A percentile compares a stretch with the other conserved stretches of the same genome.
Conservation (phyloP, 1,139 yeast species). For the Yamadazyma membranifaciens region DNA sequence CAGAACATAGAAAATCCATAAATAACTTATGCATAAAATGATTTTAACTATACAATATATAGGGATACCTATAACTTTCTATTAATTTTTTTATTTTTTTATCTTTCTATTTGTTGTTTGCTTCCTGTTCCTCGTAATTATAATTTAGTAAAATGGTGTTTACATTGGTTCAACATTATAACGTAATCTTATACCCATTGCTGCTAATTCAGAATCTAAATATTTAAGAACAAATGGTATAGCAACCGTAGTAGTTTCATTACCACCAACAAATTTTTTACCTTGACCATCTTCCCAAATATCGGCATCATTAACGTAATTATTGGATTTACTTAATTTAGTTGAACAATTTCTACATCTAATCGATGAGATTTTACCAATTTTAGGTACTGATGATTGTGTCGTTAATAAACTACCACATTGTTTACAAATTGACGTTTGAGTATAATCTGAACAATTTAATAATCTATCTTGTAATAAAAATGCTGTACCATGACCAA, state of each 20-base stretch:
- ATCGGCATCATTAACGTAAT: constrained; percentile 66
- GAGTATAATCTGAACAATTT: constrained; percentile 95
- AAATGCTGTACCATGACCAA: constrained; percentile 99
- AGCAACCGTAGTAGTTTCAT: constrained; percentile 88
- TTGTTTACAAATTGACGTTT: constrained; percentile 81
- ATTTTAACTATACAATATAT: constrained; percentile 1
- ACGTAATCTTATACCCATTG: constrained; percentile 95
- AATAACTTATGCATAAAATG: background rate
- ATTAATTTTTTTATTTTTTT: background rate
- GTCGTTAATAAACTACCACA: constrained; percentile 93
- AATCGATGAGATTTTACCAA: constrained; percentile 74
- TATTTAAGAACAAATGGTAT: constrained; percentile 96
- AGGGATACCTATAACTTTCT: background rate
- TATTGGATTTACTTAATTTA: constrained; percentile 47
- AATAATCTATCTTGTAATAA: constrained; percentile 90
- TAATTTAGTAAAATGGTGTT: background rate
- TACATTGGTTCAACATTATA: constrained; percentile 68
- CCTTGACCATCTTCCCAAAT: constrained; percentile 99
- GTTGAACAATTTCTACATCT: constrained; percentile 93
- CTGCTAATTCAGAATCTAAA: constrained; percentile 91
- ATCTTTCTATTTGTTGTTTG: background rate
- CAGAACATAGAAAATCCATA: background rate
- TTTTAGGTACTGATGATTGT: constrained; percentile 86
- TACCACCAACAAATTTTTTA: constrained; percentile 86
- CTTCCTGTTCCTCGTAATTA: background rate